Base-by-base conservation (phyloP, 179 eudicot genomes). In the Heliamphora pulchella region DNA sequence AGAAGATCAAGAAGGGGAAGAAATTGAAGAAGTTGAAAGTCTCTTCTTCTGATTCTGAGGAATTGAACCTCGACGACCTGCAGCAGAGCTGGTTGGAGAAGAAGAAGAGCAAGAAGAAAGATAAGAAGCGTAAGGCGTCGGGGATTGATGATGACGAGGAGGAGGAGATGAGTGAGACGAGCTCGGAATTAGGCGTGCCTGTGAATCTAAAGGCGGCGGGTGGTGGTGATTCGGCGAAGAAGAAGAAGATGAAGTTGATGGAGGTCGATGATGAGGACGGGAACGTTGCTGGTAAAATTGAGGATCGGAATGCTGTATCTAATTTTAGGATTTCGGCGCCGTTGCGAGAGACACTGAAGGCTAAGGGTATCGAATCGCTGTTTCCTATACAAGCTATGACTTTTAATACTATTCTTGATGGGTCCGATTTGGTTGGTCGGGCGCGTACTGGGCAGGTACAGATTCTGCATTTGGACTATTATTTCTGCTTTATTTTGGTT, bases 331-430 rank as follows among this genome's bases (percentile, higher is more conserved):
- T 94, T 39, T 95, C 98, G 61, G 82, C 81, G 58, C 92, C 92
- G 17, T 81, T 93, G 87, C 86, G 85, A 76, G 89, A 90, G 58
- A 82, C 86, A 0, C 55, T 95, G 87, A 83, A 85, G 82, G 80
- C 80, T 8, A 93, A 85, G 73, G 98, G 98, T 80, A 95, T 95
- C 61, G 86, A 93, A 17, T 81, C 94, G 13, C 82, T 95, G 89
- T 95, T 95, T 68, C 96, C 92, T 1, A 95, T 95, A 73, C 98
- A 95, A 80, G 97, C 98, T 9, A 85, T 92, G 94, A 93, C 98
- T 8, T 95, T 95, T 72, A 43, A 89, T 82, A 66, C 51, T 14
- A 84, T 95, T 53, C 77, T 91, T n/a, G 93, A 95, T 69, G 98
- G 98, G 13, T 80, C 78, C 17, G 98, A 95, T 88, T 86, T 95